These are phyloP conservation scores for Allomyces macrogynus DNA, from an alignment of 192 early-diverging fungal genomes.

Conservation along the genomic window DNA sequence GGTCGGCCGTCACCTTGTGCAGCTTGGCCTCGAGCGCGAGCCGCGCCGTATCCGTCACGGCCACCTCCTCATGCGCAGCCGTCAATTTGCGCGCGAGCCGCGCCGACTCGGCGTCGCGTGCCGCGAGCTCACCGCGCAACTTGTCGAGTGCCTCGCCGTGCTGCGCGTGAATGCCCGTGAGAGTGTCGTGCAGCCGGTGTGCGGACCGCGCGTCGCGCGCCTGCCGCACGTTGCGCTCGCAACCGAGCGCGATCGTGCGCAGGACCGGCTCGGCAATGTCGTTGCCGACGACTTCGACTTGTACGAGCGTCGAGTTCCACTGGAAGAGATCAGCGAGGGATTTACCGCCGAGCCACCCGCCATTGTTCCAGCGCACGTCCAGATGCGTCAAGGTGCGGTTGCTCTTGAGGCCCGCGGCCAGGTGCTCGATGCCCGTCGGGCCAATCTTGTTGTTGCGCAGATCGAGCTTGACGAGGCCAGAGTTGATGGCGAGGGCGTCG, in stretches of 20 bases:
- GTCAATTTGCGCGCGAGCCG: too few relatives aligned
- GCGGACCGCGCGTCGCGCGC: background rate
- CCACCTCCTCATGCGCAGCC: too few relatives aligned
- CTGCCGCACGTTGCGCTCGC: background rate
- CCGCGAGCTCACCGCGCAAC: too few relatives aligned
- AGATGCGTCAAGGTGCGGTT: slow-evolving; percentile 15
- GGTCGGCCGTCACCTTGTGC: too few relatives aligned
- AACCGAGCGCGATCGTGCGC: background rate
- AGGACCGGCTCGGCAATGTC: slow-evolving; percentile 22
- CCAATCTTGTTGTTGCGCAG: slow-evolving; percentile 37
- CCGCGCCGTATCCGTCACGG: too few relatives aligned
- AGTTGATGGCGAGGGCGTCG: slow-evolving; percentile 29
- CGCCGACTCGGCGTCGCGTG: too few relatives aligned
- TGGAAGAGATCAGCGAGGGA: slow-evolving; percentile 25
- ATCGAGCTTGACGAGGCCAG: slow-evolving; percentile 23
- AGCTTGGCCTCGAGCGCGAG: too few relatives aligned
- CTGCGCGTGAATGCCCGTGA: too few relatives aligned
- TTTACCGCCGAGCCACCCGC: slow-evolving; percentile 22
- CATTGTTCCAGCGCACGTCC: slow-evolving; percentile 38
- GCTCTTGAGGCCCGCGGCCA: slow-evolving; percentile 21
- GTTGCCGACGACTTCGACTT: slow-evolving; percentile 26
- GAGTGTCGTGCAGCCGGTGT: too few relatives aligned
- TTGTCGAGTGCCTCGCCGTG: too few relatives aligned
- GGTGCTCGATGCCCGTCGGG: slow-evolving; percentile 17
- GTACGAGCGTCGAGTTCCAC: slow-evolving; percentile 19